phyloP scores from a whole-genome alignment of 768 basidiomycete genomes.

The Boletales sp. region DNA sequence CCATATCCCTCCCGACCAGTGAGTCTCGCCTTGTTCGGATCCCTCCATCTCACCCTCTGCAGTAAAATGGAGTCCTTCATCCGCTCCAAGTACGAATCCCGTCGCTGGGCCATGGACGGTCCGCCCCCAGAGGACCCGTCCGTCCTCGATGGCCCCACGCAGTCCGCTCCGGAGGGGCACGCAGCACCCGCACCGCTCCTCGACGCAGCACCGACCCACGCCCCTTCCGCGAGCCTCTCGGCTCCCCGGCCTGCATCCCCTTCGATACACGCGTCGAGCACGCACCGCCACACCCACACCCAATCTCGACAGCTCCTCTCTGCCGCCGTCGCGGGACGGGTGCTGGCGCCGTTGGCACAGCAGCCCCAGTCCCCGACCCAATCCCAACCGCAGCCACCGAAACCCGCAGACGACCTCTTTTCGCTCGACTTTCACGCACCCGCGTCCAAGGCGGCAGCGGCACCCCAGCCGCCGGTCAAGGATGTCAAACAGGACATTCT shows the following conservation, averaged over 20 bases:
- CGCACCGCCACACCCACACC: conserved; percentile 16
- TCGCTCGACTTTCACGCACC: conserved; percentile 82
- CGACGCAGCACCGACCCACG: background rate
- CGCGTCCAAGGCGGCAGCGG: conserved; percentile 18
- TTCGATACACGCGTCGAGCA: conserved; percentile 21
- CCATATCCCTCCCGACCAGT: conserved; percentile 95
- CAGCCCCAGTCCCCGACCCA: conserved; percentile 10
- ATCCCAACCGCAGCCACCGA: conserved; percentile 24
- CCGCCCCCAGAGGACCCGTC: conserved; percentile 81
- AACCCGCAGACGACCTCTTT: conserved; percentile 66
- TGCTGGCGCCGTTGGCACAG: conserved; percentile 8
- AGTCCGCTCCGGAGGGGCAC: conserved; percentile 8
- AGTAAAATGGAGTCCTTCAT: conserved; percentile 99
- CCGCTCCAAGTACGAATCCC: conserved; percentile 92
- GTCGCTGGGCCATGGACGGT: conserved; percentile 91
- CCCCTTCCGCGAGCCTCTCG: conserved; percentile 18
- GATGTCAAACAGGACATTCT: conserved; percentile 85
- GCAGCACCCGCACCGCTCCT: background rate
- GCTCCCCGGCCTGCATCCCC: conserved; percentile 29
- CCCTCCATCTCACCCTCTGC: background rate
- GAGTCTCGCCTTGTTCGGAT: conserved; percentile 30
- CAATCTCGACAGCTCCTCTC: conserved; percentile 29
- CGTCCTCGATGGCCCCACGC: conserved; percentile 54
- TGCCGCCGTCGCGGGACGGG: conserved; percentile 37
- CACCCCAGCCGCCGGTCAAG: conserved; percentile 45